Evolutionary conservation across 129 eudicot species (phyloP), one percentile per base, ranked within the genome.

Genomic region (Lactuca sativa): DNA sequence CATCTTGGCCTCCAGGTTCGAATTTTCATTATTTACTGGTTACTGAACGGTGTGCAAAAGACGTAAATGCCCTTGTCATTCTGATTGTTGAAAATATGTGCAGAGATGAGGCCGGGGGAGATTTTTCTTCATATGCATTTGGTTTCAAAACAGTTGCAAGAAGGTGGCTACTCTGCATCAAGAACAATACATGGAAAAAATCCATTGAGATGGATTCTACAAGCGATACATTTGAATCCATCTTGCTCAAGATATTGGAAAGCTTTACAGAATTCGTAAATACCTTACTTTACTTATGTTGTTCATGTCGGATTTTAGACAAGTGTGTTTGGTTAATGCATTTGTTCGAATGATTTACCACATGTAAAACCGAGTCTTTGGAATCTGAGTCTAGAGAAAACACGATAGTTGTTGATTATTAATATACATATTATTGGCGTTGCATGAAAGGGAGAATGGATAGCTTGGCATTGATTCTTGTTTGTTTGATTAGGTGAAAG

Each of bases 201-300:
- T 56, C 80, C 88, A 7, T 73, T 81, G 70, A 78, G 82, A 73
- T 91, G 88, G 88, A 67, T 89, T 73, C 88, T 89, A 58, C 86
- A 78, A 36, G 98, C 96, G 44, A 85, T 92, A 66, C 98, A 92
- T 73, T 56, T 85, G 82, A 86, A 92, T 73, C 96, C 96, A 4
- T 86, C 96, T 10, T 92, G 95, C 74, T 74, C 83, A 62, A 89
- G 98, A 82, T 92, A 92, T 69, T 86, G 98, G 98, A 89, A 78
- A 72, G 87, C 72, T 53, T 76, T 86, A 77, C 76, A 71, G 65
- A 86, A 53, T 54, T 62, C 36, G 66, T 77, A 54, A 34, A 41
- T 66, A 74, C 15, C 34, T 52, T 64, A 9, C n/a, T 33, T 25
- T 64, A 9, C n/a, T 33, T 25, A 36, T 14, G n/a, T 72, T n/a